Percentiles rank a stretch among this genome's conserved stretches.
Conservation (phyloP, 2,329 filamentous ascomycete species). For the Aspergillus puulaauensis region DNA sequence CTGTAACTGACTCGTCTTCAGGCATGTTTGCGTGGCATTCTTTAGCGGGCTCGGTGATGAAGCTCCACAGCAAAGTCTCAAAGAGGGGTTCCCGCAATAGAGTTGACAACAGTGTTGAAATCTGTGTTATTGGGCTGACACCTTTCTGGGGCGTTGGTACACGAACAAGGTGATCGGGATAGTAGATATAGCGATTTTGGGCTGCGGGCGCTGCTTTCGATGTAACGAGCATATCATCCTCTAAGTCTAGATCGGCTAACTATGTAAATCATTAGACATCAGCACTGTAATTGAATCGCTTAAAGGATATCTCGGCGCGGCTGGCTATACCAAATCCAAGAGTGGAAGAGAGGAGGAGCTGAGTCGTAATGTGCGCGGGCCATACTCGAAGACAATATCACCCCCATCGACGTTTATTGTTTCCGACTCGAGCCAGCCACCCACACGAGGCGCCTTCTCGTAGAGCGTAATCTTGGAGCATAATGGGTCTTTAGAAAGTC, state of each 20-base stretch:
- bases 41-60: conserved; percentile 33
- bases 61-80: conserved; percentile 41
- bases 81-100: conserved; percentile 59
- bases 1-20: conserved; percentile 69
- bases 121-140: conserved; percentile 19
- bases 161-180: conserved; percentile 75
- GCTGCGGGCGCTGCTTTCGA: conserved; percentile 52
- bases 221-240: conserved; percentile 57
- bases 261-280: conserved; percentile 29
- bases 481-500: conserved; percentile 68
- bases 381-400: conserved; percentile 75
- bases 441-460: conserved; percentile 67
- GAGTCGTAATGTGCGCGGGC: conserved; percentile 72
- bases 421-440: conserved; percentile 80
- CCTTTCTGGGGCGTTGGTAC: conserved; percentile 51
- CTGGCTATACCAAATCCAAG: conserved; percentile 64
- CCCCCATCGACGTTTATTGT: conserved; percentile 58
- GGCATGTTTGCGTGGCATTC: conserved; percentile 35
- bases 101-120: conserved; percentile 32
- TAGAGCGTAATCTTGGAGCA: conserved; percentile 75
- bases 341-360: conserved; percentile 60
- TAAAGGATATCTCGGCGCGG: background rate
- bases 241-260: conserved; percentile 59
- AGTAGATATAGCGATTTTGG: conserved; percentile 78
- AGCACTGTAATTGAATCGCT: background rate